phyloP scores from a whole-genome alignment of 1,139 yeast species.

The Blastobotrys petasosporus region DNA sequence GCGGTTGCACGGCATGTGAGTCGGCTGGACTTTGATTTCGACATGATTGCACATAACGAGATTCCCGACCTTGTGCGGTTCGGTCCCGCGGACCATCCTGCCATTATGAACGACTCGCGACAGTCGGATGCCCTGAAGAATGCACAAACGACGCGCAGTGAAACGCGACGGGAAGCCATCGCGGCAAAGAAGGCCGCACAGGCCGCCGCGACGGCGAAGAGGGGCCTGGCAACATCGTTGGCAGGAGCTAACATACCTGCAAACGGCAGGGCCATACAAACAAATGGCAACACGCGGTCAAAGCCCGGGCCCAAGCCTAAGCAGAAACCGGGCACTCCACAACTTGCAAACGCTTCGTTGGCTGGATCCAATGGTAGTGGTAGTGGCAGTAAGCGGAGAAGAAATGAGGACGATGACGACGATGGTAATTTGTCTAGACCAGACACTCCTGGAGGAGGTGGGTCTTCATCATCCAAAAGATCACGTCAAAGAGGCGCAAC shows the following conservation, averaged over 20 bases:
- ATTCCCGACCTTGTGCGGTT: constrained; percentile 52
- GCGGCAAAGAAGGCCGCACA: constrained; percentile 68
- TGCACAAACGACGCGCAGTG: constrained; percentile 38
- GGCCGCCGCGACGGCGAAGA: constrained; percentile 1
- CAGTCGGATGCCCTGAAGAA: constrained; percentile 41
- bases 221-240: background rate
- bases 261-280: background rate
- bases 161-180: constrained; percentile 82
- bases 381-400: background rate
- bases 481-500: constrained; percentile 7
- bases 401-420: constrained; percentile 5
- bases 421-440: constrained; percentile 5
- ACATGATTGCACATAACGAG: constrained; percentile 63
- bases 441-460: constrained; percentile 3
- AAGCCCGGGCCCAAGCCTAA: constrained; percentile 11
- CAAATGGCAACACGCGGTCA: background rate
- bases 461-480: constrained; percentile 1
- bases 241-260: background rate
- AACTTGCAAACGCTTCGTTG: background rate
- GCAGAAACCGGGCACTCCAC: constrained; percentile 3
- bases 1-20: constrained; percentile 61
- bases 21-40: constrained; percentile 74
- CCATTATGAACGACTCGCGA: constrained; percentile 35
- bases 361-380: background rate
- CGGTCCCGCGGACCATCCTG: constrained; percentile 86